Conservation (phyloP, 1,284 basidiomycete genomes). For the Cronartium quercuum region DNA sequence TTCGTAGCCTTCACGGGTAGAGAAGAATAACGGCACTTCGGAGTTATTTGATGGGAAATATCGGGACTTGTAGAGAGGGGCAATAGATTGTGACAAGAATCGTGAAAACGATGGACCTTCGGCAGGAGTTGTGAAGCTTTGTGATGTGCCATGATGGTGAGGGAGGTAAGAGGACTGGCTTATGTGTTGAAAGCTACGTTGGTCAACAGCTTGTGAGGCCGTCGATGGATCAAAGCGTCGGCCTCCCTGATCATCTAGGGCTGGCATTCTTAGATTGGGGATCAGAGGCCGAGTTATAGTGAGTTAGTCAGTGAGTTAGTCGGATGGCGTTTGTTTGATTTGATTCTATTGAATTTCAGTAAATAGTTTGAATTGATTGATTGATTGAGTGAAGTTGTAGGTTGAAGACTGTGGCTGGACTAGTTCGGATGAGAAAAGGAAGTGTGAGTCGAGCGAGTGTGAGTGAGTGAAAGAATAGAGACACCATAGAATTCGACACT, state of each 20-base stretch:
- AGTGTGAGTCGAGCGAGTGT: too few species aligned
- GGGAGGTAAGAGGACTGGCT: not conserved
- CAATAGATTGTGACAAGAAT: constrained; percentile 25
- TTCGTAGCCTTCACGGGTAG: constrained; percentile 16
- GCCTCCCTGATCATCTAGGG: not conserved
- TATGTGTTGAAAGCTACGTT: not conserved
- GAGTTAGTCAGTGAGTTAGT: too few species aligned
- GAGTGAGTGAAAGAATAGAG: too few species aligned
- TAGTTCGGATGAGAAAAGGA: too few species aligned
- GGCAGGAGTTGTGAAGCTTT: not conserved
- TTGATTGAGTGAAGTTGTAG: too few species aligned
- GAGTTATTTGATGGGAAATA: constrained; percentile 11
- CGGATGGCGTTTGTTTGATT: too few species aligned
- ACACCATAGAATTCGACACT: too few species aligned
- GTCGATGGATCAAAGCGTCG: not conserved
- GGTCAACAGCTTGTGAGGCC: not conserved
- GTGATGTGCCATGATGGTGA: too few species aligned
- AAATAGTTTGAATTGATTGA: too few species aligned
- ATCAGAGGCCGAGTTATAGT: too few species aligned
- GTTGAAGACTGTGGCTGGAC: too few species aligned
- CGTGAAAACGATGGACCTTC: constrained; percentile 21
- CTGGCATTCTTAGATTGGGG: not conserved
- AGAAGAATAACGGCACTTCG: constrained; percentile 24
- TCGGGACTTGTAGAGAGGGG: constrained; percentile 24
- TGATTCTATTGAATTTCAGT: too few species aligned